Evolutionary conservation across 179 eudicot genomes (phyloP).

Genomic region (Carnegiea gigantea): DNA sequence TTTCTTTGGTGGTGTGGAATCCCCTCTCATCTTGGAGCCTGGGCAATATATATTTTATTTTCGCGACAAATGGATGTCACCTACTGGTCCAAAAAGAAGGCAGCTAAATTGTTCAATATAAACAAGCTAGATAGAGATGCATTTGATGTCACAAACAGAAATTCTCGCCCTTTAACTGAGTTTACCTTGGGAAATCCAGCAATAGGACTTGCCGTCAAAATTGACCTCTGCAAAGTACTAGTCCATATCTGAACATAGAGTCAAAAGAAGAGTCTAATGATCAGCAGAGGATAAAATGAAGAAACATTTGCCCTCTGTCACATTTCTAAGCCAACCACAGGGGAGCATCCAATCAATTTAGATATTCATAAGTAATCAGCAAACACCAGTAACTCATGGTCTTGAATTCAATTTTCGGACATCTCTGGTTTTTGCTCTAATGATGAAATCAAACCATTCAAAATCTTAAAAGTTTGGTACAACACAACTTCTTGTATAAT

Average conservation of each 20-base stretch:
- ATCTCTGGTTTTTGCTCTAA: not conserved
- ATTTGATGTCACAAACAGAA: not conserved
- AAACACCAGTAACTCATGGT: not conserved
- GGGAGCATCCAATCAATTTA: not conserved
- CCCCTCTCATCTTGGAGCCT: not conserved
- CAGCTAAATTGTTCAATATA: not conserved
- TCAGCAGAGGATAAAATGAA: not conserved
- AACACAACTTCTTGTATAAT: too few species aligned
- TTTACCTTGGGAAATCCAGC: slow-evolving; percentile 93
- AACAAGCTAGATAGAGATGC: not conserved
- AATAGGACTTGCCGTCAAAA: slow-evolving; percentile 76
- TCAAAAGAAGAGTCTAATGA: not conserved
- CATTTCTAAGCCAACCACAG: not conserved
- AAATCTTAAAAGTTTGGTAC: too few species aligned
- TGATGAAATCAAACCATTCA: too few species aligned
- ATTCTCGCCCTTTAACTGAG: not conserved
- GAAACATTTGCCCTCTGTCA: not conserved
- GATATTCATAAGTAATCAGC: not conserved
- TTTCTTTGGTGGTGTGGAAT: not conserved
- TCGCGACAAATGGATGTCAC: not conserved
- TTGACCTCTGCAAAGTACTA: slow-evolving; percentile 95
- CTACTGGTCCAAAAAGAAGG: not conserved
- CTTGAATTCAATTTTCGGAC: not conserved
- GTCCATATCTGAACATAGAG: slow-evolving; percentile 78
- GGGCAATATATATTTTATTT: not conserved